These are phyloP conservation scores for Cantharellus cinnabarinus DNA, from an alignment of 768 basidiomycete genomes.

Conservation along the genomic window DNA sequence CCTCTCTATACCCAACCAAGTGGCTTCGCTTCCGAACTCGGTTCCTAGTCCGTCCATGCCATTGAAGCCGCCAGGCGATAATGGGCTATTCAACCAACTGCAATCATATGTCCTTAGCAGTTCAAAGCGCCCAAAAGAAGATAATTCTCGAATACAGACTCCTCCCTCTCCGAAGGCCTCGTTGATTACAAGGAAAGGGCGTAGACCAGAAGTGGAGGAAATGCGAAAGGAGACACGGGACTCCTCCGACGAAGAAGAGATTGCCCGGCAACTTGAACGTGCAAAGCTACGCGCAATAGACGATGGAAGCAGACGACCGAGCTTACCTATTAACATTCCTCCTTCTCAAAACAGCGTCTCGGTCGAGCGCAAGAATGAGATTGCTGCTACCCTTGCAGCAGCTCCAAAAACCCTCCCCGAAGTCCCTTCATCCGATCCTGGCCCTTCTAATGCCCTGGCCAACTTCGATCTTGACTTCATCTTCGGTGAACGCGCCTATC, in stretches of 20 bases:
- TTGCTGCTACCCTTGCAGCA: neutral
- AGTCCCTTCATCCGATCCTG: neutral
- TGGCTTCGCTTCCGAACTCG: neutral
- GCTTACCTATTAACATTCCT: constrained; percentile 20
- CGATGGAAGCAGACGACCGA: constrained; percentile 23
- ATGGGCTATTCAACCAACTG: neutral
- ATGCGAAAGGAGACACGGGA: neutral
- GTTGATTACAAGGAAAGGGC: neutral
- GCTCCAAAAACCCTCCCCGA: neutral
- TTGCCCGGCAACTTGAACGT: constrained; percentile 14
- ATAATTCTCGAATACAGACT: neutral
- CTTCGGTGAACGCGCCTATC: constrained; percentile 12
- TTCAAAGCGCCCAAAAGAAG: neutral
- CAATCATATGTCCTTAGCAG: neutral
- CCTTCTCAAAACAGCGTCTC: neutral
- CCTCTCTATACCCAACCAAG: neutral
- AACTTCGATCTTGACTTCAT: constrained; percentile 23
- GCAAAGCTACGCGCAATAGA: constrained; percentile 26
- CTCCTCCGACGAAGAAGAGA: constrained; percentile 16
- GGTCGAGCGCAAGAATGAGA: neutral
- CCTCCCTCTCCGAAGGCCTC: neutral
- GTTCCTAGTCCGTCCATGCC: neutral
- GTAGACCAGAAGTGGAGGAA: neutral
- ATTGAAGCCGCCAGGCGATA: neutral
- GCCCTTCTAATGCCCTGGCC: constrained; percentile 6